These are phyloP conservation scores for Xerocomellus amylosporus DNA, from an alignment of 768 basidiomycete genomes.

Conservation along the genomic window DNA sequence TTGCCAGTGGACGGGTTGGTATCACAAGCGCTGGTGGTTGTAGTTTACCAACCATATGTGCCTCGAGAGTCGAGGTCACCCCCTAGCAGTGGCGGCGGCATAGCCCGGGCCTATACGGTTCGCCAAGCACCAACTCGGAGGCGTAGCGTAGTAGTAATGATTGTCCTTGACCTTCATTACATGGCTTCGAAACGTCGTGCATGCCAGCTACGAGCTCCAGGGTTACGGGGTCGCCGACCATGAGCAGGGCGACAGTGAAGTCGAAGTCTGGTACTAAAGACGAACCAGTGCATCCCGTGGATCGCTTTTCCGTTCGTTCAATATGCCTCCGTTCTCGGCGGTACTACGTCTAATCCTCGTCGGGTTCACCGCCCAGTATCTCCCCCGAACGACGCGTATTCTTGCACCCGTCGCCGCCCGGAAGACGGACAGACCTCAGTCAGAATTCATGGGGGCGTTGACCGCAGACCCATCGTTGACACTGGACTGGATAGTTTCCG, in stretches of 20 bases:
- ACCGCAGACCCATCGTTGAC: constrained; percentile 61
- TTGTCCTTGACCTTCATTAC: no score
- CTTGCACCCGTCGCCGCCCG: constrained; percentile 35
- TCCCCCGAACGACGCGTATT: constrained; percentile 59
- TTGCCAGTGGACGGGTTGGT: not conserved
- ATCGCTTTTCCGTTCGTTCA: constrained; percentile 49
- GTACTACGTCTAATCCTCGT: constrained; percentile 67
- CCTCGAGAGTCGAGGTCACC: no score
- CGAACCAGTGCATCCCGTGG: constrained; percentile 1
- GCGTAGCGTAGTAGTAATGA: no score
- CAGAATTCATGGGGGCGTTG: constrained; percentile 63
- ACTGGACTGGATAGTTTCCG: constrained; percentile 52
- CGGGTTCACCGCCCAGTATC: constrained; percentile 60
- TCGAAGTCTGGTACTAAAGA: not conserved
- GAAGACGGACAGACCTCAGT: constrained; percentile 61
- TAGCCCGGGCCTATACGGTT: no score
- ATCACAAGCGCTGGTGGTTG: no score
- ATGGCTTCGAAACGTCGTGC: not conserved
- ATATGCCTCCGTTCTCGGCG: constrained; percentile 66
- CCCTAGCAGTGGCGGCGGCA: no score
- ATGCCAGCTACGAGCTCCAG: constrained; percentile 4
- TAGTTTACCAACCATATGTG: no score
- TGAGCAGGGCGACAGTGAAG: no score
- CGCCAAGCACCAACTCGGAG: no score
- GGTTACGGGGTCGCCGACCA: not conserved